Percentiles rank a stretch among this genome's conserved stretches.
Evolutionary conservation across 345 rosid species (phyloP).

Genomic region (Citrus hindsii): DNA sequence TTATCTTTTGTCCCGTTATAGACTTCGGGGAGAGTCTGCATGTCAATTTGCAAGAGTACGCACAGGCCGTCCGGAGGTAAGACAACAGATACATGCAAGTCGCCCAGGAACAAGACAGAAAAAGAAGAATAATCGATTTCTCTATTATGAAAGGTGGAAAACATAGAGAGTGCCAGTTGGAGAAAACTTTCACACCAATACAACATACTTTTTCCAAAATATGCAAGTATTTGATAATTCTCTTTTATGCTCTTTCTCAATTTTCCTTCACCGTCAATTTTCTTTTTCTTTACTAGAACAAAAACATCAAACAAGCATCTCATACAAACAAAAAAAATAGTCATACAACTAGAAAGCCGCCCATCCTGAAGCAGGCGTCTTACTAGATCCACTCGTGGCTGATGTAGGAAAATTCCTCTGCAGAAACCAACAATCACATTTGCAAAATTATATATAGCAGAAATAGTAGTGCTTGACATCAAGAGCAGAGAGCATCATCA

Average conservation of each 20-base stretch:
- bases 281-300: constrained; percentile 5
- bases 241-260: constrained; percentile 12
- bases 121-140: constrained; percentile 1
- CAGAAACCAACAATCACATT: constrained; percentile 18
- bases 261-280: constrained; percentile 9
- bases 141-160: constrained; percentile 4
- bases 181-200: constrained; percentile 4
- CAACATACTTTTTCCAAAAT: constrained; percentile 14
- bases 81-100: no score
- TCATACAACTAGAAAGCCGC: constrained; percentile 69
- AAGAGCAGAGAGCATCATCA: neutral
- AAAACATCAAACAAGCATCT: constrained; percentile 22
- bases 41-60: neutral
- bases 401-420: constrained; percentile 88
- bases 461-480: neutral
- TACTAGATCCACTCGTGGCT: constrained; percentile 45
- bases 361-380: constrained; percentile 88
- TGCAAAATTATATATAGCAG: neutral
- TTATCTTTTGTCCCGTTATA: no score
- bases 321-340: constrained; percentile 8
- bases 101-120: neutral
- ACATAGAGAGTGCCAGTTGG: neutral
- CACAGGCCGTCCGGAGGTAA: neutral
- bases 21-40: neutral
- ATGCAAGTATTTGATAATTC: constrained; percentile 14